Evolutionary conservation across 768 basidiomycete genomes (phyloP), one percentile per base, ranked within the genome.

Genomic region (Leccinellum albellum): DNA sequence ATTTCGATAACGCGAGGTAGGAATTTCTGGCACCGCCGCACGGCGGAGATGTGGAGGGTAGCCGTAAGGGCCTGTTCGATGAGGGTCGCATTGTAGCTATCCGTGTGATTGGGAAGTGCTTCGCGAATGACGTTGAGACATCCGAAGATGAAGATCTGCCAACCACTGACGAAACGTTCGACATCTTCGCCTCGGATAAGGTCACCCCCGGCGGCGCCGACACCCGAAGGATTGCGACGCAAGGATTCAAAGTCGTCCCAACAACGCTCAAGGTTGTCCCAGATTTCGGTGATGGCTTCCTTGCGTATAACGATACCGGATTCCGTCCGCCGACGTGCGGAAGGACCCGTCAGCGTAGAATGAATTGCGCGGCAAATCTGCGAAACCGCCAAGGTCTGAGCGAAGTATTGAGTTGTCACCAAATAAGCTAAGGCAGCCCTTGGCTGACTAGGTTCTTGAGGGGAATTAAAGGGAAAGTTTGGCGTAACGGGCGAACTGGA

Each of bases 101-200:
- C 83, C 66, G 88, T 86, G 4, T 40, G 46, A n/a, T 20, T 24
- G 32, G 47, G 47, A 29, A 97, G 82, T 3, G 86, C 82, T 67
- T 94, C 92, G 28, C 91, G 86, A 62, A 96, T 88, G 61, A 92
- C 82, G 70, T 94, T 94, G 69, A 94, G 81, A 70, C 89, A 92
- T 72, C 95, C 91, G 62, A 96, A 96, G 60, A 95, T 86, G 73
- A 91, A 94, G 54, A 93, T 87, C 81, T 91, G 88, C 93, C 94
- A 96, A 32, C 87, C 86, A 65, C 89, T 86, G 46, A 87, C 85
- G 67, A 89, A 94, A 56, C 86, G 73, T 53, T 83, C 79, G 32
- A 82, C 71, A 53, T 86, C 85, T 60, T 84, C 82, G 7, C 71
- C 66, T 10, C 79, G 76, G 31, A 81, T 58, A 24, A 72, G 55